These are phyloP conservation scores for Crithidia sp. DNA, from an alignment of 208 protist genomes.

Conservation along the genomic window DNA sequence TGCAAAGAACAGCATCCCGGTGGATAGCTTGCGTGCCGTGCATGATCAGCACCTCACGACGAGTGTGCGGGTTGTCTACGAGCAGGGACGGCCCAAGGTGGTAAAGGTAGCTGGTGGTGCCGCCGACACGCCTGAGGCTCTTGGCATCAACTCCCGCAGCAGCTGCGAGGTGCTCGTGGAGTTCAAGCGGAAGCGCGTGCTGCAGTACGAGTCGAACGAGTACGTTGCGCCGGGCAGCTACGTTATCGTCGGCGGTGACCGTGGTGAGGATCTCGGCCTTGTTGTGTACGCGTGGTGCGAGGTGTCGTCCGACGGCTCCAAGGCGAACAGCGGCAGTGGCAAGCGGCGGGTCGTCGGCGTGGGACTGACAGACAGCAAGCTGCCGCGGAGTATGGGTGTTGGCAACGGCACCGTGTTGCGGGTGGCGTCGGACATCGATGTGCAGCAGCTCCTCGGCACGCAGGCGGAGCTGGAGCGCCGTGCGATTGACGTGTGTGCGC, in stretches of 20 bases:
- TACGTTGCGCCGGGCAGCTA: constrained; percentile 83
- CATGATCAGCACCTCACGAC: constrained; percentile 90
- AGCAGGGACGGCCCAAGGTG: constrained; percentile 66
- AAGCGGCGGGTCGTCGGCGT: constrained; percentile 51
- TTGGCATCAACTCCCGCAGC: constrained; percentile 60
- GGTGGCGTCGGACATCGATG: constrained; percentile 56
- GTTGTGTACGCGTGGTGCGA: constrained; percentile 88
- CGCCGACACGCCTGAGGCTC: constrained; percentile 45
- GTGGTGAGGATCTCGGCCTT: constrained; percentile 87
- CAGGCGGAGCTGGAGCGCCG: constrained; percentile 84
- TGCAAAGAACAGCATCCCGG: constrained; percentile 86
- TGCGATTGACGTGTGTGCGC: constrained; percentile 78
- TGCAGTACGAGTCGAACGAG: constrained; percentile 80
- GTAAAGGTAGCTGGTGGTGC: constrained; percentile 42
- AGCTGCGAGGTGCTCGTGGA: constrained; percentile 89
- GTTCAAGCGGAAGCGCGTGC: constrained; percentile 88
- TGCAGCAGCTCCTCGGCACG: constrained; percentile 70
- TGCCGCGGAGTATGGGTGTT: constrained; percentile 70
- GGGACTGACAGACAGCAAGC: constrained; percentile 57
- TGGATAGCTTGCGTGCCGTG: constrained; percentile 94
- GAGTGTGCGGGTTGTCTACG: constrained; percentile 53
- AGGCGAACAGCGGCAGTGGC: constrained; percentile 14
- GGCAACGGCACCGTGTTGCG: constrained; percentile 85
- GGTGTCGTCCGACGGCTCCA: constrained; percentile 21
- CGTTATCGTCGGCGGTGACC: constrained; percentile 88